Conservation (phyloP, 106 monocot species). For the Alisma plantagoaquatica region DNA sequence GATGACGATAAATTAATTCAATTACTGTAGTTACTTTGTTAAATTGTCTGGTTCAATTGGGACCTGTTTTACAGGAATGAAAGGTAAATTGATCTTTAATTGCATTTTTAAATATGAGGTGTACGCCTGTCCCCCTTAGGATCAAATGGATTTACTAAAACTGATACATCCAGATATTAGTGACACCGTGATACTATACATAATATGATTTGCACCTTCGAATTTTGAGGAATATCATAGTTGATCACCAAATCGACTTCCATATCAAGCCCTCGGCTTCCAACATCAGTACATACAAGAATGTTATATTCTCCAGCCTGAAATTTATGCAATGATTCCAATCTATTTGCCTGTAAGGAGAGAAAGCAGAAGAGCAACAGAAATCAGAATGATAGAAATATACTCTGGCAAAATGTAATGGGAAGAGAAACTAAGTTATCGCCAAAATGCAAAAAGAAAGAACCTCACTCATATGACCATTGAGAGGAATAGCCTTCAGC, state of each 20-base stretch:
- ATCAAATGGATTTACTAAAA: no score
- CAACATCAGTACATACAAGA: constrained; percentile 73
- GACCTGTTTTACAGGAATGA: no score
- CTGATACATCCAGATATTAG: no score
- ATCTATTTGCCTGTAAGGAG: constrained; percentile 45
- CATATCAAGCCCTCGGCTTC: constrained; percentile 70
- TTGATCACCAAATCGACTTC: constrained; percentile 81
- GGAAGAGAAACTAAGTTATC: neutral
- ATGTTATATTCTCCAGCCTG: constrained; percentile 70
- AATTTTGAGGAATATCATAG: constrained; percentile 76
- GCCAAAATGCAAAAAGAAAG: no score
- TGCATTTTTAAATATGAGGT: no score
- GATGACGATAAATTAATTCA: no score
- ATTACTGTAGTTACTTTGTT: no score
- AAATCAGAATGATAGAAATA: neutral
- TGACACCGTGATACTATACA: no score
- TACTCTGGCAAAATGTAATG: neutral
- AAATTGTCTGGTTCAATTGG: no score
- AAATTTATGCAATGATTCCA: constrained; percentile 73
- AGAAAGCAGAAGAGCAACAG: neutral
- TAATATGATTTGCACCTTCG: constrained; percentile 42
- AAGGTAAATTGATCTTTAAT: no score
- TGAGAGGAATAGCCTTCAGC: constrained; percentile 67
- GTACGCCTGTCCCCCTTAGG: no score
- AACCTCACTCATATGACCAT: constrained; percentile 84